Base-by-base conservation (phyloP, 2,329 filamentous ascomycete genomes). In the Keithomyces neogunnii region DNA sequence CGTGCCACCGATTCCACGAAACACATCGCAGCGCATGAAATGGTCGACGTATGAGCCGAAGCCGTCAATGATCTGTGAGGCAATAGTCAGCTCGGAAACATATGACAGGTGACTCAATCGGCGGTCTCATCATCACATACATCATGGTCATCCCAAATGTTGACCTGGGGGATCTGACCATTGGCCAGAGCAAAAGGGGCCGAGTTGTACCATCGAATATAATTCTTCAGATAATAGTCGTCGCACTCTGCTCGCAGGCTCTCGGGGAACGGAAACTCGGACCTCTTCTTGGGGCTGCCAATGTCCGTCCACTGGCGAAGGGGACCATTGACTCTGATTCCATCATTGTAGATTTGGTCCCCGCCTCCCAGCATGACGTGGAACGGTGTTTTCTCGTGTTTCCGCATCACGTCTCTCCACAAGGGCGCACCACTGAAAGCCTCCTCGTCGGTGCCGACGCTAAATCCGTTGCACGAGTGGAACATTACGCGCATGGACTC, bases 401-500 rank as follows among this genome's bases (percentile, higher is more conserved):
- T 84, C 59, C 95, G 87, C 58, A 91, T 68, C 8, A 97, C 91
- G 64, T 99, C 92, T 62, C 93, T 89, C 93, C 93, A 99, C 51
- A 99, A 72, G 4, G 89, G 89, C n/a, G 89, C 86, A 0, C 93
- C 93, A 62, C 87, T 92, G 73, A 90, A 95, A 42, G 85, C 84
- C 47, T 88, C 83, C 54, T 93, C 83, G 65, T 96, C 87, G 3
- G 89, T 92, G 50, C 86, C 88, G 39, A 93, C 78, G 58, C 88
- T 92, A 73, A 99, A 99, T 13, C 93, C 95, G 67, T 99, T 99
- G 73, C 93, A 96, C 52, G 89, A 96, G 73, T 96, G 88, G 70
- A 96, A 99, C 89, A 97, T 95, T 64, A 96, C 88, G 64, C 95
- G 89, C 92, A 99, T 97, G 4, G 88, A 88, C 68, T 96, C 85